Conservation (phyloP, 1,139 yeast species). For the Saccharomyces hybrid region DNA sequence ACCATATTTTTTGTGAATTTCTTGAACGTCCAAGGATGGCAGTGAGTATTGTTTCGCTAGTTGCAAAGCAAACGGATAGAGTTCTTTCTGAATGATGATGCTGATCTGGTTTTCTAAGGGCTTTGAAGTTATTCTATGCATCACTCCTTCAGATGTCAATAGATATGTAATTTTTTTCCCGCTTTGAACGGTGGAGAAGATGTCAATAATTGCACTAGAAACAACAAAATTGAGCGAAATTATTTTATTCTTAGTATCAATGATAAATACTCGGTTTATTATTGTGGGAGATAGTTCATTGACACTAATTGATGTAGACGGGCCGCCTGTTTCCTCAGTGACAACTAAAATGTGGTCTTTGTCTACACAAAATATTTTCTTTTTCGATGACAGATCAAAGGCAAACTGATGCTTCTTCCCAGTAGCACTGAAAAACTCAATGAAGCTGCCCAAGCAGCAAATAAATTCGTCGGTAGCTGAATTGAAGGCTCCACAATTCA, state of each 20-base stretch:
- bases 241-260: slow-evolving; percentile 64
- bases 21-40: slow-evolving; percentile 33
- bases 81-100: slow-evolving; percentile 58
- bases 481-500: slow-evolving; percentile 52
- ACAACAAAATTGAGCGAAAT: slow-evolving; percentile 64
- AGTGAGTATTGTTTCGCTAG: slow-evolving; percentile 45
- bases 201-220: slow-evolving; percentile 52
- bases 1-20: slow-evolving; percentile 62
- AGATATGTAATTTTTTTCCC: slow-evolving; percentile 43
- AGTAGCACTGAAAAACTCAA: slow-evolving; percentile 35
- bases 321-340: slow-evolving; percentile 19
- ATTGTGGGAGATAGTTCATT: neutral
- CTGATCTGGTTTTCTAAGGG: slow-evolving; percentile 61
- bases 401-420: slow-evolving; percentile 53
- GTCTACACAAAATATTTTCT: slow-evolving; percentile 37
- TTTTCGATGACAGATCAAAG: slow-evolving; percentile 50
- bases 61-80: slow-evolving; percentile 66
- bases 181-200: slow-evolving; percentile 43
- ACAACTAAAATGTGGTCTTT: slow-evolving; percentile 40
- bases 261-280: slow-evolving; percentile 43
- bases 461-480: slow-evolving; percentile 24
- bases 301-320: neutral
- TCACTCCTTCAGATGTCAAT: slow-evolving; percentile 66
- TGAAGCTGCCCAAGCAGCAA: slow-evolving; percentile 28
- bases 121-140: slow-evolving; percentile 64